These are phyloP conservation scores for Salix koriyanagi DNA, from an alignment of 345 rosid species.

Conservation along the genomic window DNA sequence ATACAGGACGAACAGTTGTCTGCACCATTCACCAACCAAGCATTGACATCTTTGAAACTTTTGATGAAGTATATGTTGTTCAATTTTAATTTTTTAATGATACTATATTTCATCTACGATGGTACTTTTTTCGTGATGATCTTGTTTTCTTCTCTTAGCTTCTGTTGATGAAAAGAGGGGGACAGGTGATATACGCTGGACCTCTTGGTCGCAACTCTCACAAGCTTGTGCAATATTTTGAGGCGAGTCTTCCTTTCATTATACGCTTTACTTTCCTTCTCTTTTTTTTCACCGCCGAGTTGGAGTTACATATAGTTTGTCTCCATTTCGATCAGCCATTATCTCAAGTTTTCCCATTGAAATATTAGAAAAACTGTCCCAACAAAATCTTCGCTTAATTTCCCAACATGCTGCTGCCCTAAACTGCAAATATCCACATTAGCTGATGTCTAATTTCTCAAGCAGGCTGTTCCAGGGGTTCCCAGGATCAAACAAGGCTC, in stretches of 20 bases:
- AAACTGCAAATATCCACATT: too few species aligned
- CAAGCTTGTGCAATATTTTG: conserved; percentile 17
- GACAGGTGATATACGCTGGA: conserved; percentile 17
- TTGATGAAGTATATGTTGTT: conserved; percentile 52
- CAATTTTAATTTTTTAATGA: neutral
- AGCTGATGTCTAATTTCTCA: neutral
- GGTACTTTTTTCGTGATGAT: neutral
- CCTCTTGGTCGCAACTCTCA: conserved; percentile 7
- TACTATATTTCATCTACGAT: too few species aligned
- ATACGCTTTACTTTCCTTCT: too few species aligned
- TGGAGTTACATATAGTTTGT: too few species aligned
- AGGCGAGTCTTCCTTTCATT: neutral
- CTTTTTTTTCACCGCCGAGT: too few species aligned
- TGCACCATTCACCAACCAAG: conserved; percentile 94
- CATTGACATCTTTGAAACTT: conserved; percentile 80
- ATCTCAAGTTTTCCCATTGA: neutral
- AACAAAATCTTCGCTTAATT: too few species aligned
- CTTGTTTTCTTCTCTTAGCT: conserved; percentile 4
- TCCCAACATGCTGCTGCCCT: too few species aligned
- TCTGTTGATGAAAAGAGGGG: conserved; percentile 22
- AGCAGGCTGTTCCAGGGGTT: conserved; percentile 17
- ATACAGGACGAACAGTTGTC: conserved; percentile 80
- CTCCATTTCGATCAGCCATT: neutral
- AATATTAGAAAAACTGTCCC: neutral
- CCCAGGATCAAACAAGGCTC: conserved; percentile 16